phyloP scores from a whole-genome alignment of 805 yeast genomes.

The Hyphopichia homilentoma region DNA sequence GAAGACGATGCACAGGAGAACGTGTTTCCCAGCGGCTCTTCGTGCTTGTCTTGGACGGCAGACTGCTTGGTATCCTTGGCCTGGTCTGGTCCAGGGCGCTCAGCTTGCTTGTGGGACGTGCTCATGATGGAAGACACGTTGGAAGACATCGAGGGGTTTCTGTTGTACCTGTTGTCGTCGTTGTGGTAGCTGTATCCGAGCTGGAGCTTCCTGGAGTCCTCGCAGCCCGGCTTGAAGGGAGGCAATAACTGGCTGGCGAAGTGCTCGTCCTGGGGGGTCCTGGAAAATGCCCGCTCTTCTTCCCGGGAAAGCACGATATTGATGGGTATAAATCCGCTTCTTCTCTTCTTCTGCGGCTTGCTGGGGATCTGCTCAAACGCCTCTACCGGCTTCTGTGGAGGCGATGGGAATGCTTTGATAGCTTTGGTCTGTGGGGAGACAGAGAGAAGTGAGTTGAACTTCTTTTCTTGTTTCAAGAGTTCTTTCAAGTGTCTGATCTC shows the following conservation, averaged over 20 bases:
- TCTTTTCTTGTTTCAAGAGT: slow-evolving; percentile 18
- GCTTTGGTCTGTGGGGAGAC: slow-evolving; percentile 6
- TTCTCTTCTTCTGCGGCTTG: neutral
- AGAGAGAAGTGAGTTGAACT: slow-evolving; percentile 4
- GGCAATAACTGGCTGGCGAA: slow-evolving; percentile 7
- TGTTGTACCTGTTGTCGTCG: neutral
- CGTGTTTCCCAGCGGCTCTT: too few relatives aligned
- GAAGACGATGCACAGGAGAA: too few relatives aligned
- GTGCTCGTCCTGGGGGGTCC: neutral
- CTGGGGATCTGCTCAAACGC: neutral
- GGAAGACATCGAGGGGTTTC: slow-evolving; percentile 13
- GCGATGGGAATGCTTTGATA: slow-evolving; percentile 5
- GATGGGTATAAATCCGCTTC: slow-evolving; percentile 8
- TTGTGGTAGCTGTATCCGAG: neutral
- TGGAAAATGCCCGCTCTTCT: neutral
- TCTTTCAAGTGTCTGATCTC: slow-evolving; percentile 21
- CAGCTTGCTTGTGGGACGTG: too few relatives aligned
- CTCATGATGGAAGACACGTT: slow-evolving; percentile 18
- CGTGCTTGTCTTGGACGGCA: too few relatives aligned
- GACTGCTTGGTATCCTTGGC: too few relatives aligned
- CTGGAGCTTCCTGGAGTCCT: neutral
- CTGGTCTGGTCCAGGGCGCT: too few relatives aligned
- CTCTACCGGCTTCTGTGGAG: slow-evolving; percentile 2
- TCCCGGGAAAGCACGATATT: slow-evolving; percentile 4
- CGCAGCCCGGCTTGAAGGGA: slow-evolving; percentile 7